Base-by-base conservation (phyloP, 495 filamentous ascomycete species). In the Penicillium argentinense region DNA sequence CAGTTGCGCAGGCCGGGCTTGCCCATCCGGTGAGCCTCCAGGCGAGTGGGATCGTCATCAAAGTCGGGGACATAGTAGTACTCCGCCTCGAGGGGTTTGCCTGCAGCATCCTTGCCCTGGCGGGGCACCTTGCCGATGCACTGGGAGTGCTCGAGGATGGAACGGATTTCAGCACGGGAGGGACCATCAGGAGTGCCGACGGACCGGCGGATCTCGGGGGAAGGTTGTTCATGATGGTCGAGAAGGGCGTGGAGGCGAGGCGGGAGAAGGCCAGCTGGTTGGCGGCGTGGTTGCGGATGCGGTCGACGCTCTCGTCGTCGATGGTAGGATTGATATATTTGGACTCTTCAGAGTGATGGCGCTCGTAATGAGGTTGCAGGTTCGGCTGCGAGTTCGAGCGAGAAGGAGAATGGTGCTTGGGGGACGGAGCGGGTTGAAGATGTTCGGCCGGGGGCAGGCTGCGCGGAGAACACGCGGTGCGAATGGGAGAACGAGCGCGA, bases 181-280 rank as follows among this genome's bases (percentile, higher is more conserved):
- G 84, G 63, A 18, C 77, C 76, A 39, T 66, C 54, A 57, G 66
- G 64, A n/a, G 56, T 53, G 27, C 56, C 60, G 39, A 78, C 74
- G 25, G 58, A 62, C 45, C 63, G 73, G 66, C 72, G 73, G 9
- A 85, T 67, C 18, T 85, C 79, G 4, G 82, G 70, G 93, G 92
- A 4, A 97, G 81, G 57, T 93, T 87, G 61, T 79, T 83, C 67
- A 95, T 68, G 46, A 98, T 88, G 9, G 87, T 85, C 1, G 91
- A 91, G 27, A 97, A 81, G 1, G 93, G 92, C 1, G 88, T 91
- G 9, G 91, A 93, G n/a, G 91, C 89, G 2, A 97, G 74, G 14
- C 95, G 88, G 9, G 93, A 96, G 64, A 87, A 98, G n/a, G 95
- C 91, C 14, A 98, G 76, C 65, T 98, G 93, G 64, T 97, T 98